Evolutionary conservation across 1,139 yeast genomes (phyloP).

Genomic region (Yamadazyma kanchanaburiensis): DNA sequence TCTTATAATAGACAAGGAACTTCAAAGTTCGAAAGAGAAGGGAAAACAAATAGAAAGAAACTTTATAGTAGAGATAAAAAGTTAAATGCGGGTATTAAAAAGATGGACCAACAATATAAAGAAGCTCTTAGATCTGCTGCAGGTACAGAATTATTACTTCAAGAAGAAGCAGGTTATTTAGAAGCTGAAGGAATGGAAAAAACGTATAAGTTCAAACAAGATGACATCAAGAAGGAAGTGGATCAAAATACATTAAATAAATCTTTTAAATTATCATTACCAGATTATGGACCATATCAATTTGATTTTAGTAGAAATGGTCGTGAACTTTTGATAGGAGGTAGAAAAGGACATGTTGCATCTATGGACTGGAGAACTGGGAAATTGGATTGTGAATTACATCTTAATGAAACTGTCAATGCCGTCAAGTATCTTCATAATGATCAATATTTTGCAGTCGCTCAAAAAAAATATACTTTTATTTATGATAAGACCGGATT

Average conservation of each 20-base stretch:
- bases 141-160: constrained; percentile 78
- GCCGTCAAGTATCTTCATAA: constrained; percentile 89
- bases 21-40: constrained; percentile 15
- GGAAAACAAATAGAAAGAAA: constrained; percentile 16
- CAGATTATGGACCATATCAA: constrained; percentile 83
- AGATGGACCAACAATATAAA: constrained; percentile 68
- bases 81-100: constrained; percentile 60
- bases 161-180: constrained; percentile 79
- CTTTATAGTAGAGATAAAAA: constrained; percentile 52
- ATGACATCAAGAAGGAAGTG: constrained; percentile 74
- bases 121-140: constrained; percentile 82
- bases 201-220: constrained; percentile 81
- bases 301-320: constrained; percentile 86
- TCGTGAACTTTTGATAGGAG: constrained; percentile 78
- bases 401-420: constrained; percentile 83
- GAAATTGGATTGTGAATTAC: constrained; percentile 71
- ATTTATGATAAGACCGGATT: constrained; percentile 89
- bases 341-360: constrained; percentile 92
- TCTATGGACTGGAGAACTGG: constrained; percentile 96
- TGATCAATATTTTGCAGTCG: constrained; percentile 93
- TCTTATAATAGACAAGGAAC: constrained; percentile 18
- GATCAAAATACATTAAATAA: constrained; percentile 75
- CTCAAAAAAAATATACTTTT: constrained; percentile 92
- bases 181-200: constrained; percentile 95
- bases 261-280: constrained; percentile 68